Base-by-base conservation (phyloP, 2,329 filamentous ascomycete species). In the Fusarium pseudograminearum region DNA sequence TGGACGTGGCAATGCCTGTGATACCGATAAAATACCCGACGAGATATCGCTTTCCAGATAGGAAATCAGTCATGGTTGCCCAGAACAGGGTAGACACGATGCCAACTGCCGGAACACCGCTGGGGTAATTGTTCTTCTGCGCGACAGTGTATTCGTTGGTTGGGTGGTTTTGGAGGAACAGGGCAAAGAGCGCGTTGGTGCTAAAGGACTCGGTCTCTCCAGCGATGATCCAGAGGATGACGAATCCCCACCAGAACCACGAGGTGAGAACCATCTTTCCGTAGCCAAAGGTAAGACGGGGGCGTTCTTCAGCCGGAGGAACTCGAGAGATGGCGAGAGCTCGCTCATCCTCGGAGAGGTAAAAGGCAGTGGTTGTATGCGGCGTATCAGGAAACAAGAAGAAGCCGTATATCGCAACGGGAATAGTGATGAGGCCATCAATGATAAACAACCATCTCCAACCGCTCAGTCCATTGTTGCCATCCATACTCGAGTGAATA, bases 401-500 rank as follows among this genome's bases (percentile, higher is more conserved):
- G 71, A 78, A 74, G 16, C 78, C 78, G 14, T 78, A 78, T 1
- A 79, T 18, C 3, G 79, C 79, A 8, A 81, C 71, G 2, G 78
- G 77, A 3, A 80, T 67, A 5, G 79, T 80, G 3, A 81, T 83
- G 2, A 85, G 80, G 3, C 90, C 90, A 74, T 93, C 90, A 12
- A 92, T 86, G 40, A 92, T 90, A 78, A 92, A 92, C 0, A 92
- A 81, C 90, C 89, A 91, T 4, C 88, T 81, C 90, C 90, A 93
- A 9, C 89, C 90, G 0, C 81, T 85, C 2, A 91, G 79, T 0
- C 89, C 90, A 22, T 78, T 78, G 4, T 80, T 79, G 3, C 85
- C 83, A 33, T 80, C 57, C 54, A 81, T 67, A 44, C 75, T 76
- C 2, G 69, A 58, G 6, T 88, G 87, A 57, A 93, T 91, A 2